phyloP scores from a whole-genome alignment of 176 grass and related monocot species.

The Poa annua region DNA sequence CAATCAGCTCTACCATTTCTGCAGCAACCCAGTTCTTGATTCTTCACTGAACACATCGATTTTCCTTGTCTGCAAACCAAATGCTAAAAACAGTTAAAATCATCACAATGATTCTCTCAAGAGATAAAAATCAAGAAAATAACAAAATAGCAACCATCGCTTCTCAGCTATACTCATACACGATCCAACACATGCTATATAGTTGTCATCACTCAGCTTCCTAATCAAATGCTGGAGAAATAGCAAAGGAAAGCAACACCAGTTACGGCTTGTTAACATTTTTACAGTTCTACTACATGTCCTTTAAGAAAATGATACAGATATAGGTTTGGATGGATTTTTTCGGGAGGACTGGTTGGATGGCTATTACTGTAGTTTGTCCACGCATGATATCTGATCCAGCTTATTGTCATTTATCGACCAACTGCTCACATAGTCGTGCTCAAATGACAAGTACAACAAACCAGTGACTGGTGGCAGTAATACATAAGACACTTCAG shows the following conservation, averaged over 20 bases:
- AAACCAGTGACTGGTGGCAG: too few species aligned
- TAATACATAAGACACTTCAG: too few species aligned
- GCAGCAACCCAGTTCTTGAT: conserved; percentile 39
- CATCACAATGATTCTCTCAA: neutral
- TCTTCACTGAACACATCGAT: conserved; percentile 23
- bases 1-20: conserved; percentile 49
- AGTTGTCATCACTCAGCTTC: neutral
- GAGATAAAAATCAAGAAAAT: neutral
- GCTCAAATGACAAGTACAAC: too few species aligned
- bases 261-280: neutral
- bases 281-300: neutral
- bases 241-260: neutral
- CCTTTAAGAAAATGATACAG: too few species aligned
- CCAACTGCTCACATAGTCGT: too few species aligned
- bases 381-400: too few species aligned
- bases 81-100: neutral
- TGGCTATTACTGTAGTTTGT: too few species aligned
- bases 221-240: neutral
- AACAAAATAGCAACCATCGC: neutral
- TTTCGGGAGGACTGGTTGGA: too few species aligned
- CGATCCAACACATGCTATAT: neutral
- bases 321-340: too few species aligned
- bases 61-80: conserved; percentile 34
- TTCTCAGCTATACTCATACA: neutral
- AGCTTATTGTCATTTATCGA: too few species aligned